Evolutionary conservation across 164 flowering plant genomes (phyloP).

Genomic region (Stephania cephalantha): DNA sequence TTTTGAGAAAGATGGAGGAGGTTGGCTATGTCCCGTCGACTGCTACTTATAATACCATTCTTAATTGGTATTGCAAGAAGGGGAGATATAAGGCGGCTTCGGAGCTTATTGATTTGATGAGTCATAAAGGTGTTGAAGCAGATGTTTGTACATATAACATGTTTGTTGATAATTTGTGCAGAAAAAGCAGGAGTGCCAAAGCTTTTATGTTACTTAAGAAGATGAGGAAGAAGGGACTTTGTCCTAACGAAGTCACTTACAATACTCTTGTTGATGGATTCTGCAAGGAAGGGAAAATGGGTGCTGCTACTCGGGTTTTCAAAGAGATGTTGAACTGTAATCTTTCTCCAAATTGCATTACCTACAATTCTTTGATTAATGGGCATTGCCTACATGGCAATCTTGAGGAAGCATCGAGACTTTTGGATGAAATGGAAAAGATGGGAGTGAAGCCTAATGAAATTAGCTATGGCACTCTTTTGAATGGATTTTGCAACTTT

Average conservation of each 20-base stretch:
- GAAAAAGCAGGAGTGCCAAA: slow-evolving; percentile 43
- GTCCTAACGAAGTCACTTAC: slow-evolving; percentile 66
- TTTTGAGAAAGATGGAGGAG: slow-evolving; percentile 68
- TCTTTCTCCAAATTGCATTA: slow-evolving; percentile 48
- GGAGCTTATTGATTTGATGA: slow-evolving; percentile 62
- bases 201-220: slow-evolving; percentile 68
- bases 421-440: slow-evolving; percentile 54
- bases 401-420: slow-evolving; percentile 45
- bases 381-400: slow-evolving; percentile 52
- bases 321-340: slow-evolving; percentile 55
- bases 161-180: slow-evolving; percentile 64
- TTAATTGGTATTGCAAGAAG: slow-evolving; percentile 76
- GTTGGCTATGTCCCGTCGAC: slow-evolving; percentile 52
- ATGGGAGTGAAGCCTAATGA: slow-evolving; percentile 53
- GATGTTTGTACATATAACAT: slow-evolving; percentile 76
- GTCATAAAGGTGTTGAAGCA: slow-evolving; percentile 52
- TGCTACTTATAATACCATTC: slow-evolving; percentile 71
- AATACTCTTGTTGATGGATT: slow-evolving; percentile 75
- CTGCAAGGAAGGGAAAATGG: slow-evolving; percentile 67
- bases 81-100: slow-evolving; percentile 59
- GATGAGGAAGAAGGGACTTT: slow-evolving; percentile 56
- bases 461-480: slow-evolving; percentile 57
- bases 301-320: slow-evolving; percentile 42
- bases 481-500: slow-evolving; percentile 66
- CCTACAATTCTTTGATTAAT: slow-evolving; percentile 66